Base-by-base conservation (phyloP, 208 protist species). In the Leptomonas seymouri region DNA sequence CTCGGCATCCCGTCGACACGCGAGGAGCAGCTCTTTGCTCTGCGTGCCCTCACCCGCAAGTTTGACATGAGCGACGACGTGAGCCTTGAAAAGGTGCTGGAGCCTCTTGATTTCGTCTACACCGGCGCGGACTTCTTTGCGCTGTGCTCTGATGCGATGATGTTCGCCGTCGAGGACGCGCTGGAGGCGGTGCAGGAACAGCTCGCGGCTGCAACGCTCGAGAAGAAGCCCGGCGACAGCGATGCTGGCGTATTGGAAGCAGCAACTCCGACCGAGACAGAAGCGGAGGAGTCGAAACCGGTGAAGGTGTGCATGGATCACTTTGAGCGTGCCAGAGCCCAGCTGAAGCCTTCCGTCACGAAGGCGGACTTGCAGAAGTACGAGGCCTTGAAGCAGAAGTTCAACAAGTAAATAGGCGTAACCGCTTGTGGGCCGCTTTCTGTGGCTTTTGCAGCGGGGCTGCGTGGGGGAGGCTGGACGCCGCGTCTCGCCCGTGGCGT, bases 111-210 rank as follows among this genome's bases (percentile, higher is more conserved):
- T 15, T 76, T 85, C 23, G 76, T 87, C 15, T 98, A 98, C 78
- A 98, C 91, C 28, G 98, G 98, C 21, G 98, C 98, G 3, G 98
- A 99, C 74, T 85, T 99, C 50, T 97, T 95, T 39, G 90, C 94
- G 16, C 72, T 99, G 9, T 98, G 94, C 81, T 92, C 93, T 9
- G 97, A 99, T 74, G 97, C 97, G 4, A 94, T 97, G 78, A 93
- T 99, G 80, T 84, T 88, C 62, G 95, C 97, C 18, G 89, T 99
- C n/a, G 82, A 97, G 31, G 89, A 98, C 36, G 76, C 82, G 28
- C 65, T 96, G 8, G 79, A 90, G 55, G 31, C 65, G 20, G 60
- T 76, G 50, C 72, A 71, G n/a, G 39, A 48, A 20, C 49, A 67
- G 9, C 57, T 72, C 4, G 39, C 54, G 1, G 55, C 60, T 8